Evolutionary conservation across 2,329 filamentous ascomycete species (phyloP), one percentile per base, ranked within the genome.

Genomic region (Aureobasidium subglaciale): DNA sequence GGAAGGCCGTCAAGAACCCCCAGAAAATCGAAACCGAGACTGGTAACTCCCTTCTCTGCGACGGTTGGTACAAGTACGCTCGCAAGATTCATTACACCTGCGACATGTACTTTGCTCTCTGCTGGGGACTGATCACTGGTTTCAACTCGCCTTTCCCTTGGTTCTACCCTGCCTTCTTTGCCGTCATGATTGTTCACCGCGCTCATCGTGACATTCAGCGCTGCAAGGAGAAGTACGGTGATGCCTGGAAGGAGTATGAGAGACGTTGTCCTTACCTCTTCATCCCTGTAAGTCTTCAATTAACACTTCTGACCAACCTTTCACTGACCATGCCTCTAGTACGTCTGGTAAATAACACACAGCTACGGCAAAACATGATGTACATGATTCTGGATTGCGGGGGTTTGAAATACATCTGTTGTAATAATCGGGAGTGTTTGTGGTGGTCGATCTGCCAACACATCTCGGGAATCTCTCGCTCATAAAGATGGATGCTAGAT

Each of bases 131-230:
- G n/a, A 85, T 92, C 62, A 90, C 86, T 2, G 88, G 88, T 10
- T 91, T 92, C 72, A 76, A 76, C 32, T 89, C 85, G 66, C 88
- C 88, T 0, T 91, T 92, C 73, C 89, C 89, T 1, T 95, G 89
- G 88, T 93, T 95, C 72, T 92, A 95, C 68, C 86, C 88, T 0
- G 70, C 87, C 32, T 95, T 95, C 76, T 95, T 95, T 69, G 76
- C 77, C 16, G 72, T 73, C 62, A 92, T 92, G 88, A 92, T 93
- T 65, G 76, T 83, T 9, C 89, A 95, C 70, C 85, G 89, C 58
- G 86, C 88, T 4, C 75, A 75, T 61, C 79, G 89, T 58, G 89
- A 95, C 67, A 88, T 91, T 58, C 77, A 86, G 68, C 78, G 84
- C 61, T 95, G 89, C 72, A 79, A 81, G 55, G 76, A 77, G 63